Base-by-base conservation (phyloP, 2,329 filamentous ascomycete species). In the Scytalidium lignicola region DNA sequence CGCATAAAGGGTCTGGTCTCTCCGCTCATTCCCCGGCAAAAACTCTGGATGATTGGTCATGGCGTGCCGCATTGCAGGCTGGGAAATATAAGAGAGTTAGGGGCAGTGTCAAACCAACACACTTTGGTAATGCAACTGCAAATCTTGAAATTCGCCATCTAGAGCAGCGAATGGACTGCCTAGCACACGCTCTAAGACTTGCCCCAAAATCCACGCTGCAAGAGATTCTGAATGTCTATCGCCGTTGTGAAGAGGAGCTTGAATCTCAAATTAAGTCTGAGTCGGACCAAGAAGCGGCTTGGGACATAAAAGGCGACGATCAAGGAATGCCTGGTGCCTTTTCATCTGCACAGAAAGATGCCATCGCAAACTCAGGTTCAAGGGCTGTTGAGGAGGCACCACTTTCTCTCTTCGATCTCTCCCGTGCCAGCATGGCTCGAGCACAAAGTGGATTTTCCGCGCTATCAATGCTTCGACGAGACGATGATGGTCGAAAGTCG, bases 101-200 rank as follows among this genome's bases (percentile, higher is more conserved):
- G 15, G 68, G 68, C 28, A 82, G 80, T 0, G 58, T 75, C 19
- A 74, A 72, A 21, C 79, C 80, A 3, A 82, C 79, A 2, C 80
- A 83, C 59, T 67, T 83, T 19, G 76, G 82, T 41, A 82, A 80
- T 26, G 72, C 78, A 15, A 81, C 73, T 60, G 75, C 78, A 57
- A 78, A 83, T 65, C 69, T 74, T 21, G 73, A 82, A 50, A 78
- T 93, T 46, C 79, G 87, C 23, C 83, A 88, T 56, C 72, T 93
- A 1, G 86, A 92, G 59, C 88, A 92, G 63, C 81, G 88, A 19
- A 88, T 90, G 63, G 89, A 92, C 59, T 86, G 90, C 32, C 73
- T 95, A 2, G 83, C 86, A 1, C 83, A 86, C 12, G 86, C 89
- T 1, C 73, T 93, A 17, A 78, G 88, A 8, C 78, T 91, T 44